phyloP scores from a whole-genome alignment of 331 rosid species.

The Rhamnella rubrinervis region DNA sequence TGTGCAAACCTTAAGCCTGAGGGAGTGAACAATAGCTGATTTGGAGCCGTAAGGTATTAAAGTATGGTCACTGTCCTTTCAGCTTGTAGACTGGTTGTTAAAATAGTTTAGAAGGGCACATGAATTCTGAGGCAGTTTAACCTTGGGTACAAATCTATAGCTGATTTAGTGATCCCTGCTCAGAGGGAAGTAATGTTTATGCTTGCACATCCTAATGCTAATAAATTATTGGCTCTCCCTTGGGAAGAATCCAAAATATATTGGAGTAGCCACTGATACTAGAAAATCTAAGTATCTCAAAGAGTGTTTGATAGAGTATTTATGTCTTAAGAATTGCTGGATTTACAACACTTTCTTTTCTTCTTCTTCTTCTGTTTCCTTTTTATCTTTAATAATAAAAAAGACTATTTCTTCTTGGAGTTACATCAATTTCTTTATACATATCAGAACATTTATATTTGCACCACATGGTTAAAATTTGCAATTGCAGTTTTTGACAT shows the following conservation, averaged over 20 bases:
- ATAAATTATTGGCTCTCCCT: background rate
- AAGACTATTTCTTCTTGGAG: background rate
- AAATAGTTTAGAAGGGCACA: background rate
- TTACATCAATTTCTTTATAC: background rate
- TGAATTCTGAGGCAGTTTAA: background rate
- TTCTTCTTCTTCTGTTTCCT: too few species aligned
- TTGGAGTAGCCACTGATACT: background rate
- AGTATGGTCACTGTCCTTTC: background rate
- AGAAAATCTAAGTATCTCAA: background rate
- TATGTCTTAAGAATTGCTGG: too few species aligned
- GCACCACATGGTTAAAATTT: constrained; percentile 13
- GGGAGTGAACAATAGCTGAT: too few species aligned
- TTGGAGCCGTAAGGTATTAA: background rate
- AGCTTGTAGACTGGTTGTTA: background rate
- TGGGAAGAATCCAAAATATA: background rate
- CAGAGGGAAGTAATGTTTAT: too few species aligned
- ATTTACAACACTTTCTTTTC: too few species aligned
- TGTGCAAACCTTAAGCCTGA: too few species aligned
- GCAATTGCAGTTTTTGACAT: background rate
- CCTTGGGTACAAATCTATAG: too few species aligned
- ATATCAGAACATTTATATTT: background rate
- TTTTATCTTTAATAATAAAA: too few species aligned
- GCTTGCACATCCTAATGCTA: background rate
- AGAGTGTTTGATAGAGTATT: too few species aligned
- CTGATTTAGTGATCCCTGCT: too few species aligned